A percentile compares a stretch with the other conserved stretches of the same genome.
These are phyloP conservation scores for Mucor sp. DNA, from an alignment of 371 early-diverging fungal species.

Conservation along the genomic window DNA sequence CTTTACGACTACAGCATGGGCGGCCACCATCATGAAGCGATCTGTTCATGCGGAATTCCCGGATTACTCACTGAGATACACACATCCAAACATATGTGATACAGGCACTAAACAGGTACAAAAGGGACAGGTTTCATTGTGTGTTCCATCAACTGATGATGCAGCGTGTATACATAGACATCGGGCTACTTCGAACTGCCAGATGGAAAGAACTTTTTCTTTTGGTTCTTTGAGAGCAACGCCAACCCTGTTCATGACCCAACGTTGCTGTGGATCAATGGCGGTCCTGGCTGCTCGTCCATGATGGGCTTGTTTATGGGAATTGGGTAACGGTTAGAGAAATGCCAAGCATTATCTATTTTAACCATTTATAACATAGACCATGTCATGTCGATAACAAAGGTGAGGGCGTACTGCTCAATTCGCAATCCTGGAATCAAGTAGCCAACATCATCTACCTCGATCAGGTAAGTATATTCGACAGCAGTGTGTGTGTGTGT, in stretches of 20 bases:
- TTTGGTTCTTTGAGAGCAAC: conserved; percentile 91
- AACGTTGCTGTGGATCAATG: conserved; percentile 79
- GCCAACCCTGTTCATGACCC: conserved; percentile 72
- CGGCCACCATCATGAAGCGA: not conserved
- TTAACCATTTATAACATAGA: conserved; percentile 22
- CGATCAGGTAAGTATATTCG: conserved; percentile 65
- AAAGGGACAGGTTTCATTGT: not conserved
- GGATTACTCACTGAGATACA: conserved; percentile 72
- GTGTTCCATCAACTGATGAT: not conserved
- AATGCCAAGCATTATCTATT: not conserved
- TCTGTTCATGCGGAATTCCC: conserved; percentile 51
- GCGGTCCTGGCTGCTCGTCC: conserved; percentile 87
- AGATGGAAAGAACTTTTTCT: conserved; percentile 73
- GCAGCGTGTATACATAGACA: not conserved
- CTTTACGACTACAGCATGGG: not conserved
- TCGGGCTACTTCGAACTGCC: conserved; percentile 67
- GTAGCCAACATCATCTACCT: conserved; percentile 83
- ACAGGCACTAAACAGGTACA: conserved; percentile 70
- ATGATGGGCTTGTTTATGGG: conserved; percentile 85
- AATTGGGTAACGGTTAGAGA: conserved; percentile 54
- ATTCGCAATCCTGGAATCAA: conserved; percentile 78
- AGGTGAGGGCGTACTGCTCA: conserved; percentile 57
- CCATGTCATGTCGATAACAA: conserved; percentile 65
- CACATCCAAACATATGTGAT: conserved; percentile 75
- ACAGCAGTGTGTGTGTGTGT: not conserved